Conservation (phyloP, 169 alveolate species). For the Cryptosporidium sp. region DNA sequence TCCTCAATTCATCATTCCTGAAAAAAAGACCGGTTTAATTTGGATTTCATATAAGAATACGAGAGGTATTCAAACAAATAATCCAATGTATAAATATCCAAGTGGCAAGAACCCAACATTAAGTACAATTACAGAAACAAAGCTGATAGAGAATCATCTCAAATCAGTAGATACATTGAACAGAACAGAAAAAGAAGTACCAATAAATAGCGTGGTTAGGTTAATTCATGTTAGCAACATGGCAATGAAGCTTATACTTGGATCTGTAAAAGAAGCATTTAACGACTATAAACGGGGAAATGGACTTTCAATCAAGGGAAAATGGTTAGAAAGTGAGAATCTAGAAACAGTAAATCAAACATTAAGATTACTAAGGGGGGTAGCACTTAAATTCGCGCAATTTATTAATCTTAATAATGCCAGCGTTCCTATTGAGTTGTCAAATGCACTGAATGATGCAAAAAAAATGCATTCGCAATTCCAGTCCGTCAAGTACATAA, state of each 20-base stretch:
- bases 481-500: slow-evolving; percentile 73
- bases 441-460: slow-evolving; percentile 77
- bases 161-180: not conserved
- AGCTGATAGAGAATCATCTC: not conserved
- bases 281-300: not conserved
- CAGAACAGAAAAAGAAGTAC: not conserved
- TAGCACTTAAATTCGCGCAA: slow-evolving; percentile 78
- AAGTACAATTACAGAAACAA: not conserved
- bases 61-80: not conserved
- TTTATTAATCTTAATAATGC: slow-evolving; percentile 77
- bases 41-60: not conserved
- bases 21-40: not conserved
- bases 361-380: slow-evolving; percentile 79
- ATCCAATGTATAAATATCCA: not conserved
- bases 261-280: slow-evolving; percentile 8
- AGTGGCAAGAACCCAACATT: not conserved
- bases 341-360: slow-evolving; percentile 70
- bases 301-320: not conserved
- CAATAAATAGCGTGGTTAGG: not conserved
- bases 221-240: not conserved
- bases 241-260: not conserved
- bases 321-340: slow-evolving; percentile 14
- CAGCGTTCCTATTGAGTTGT: slow-evolving; percentile 75
- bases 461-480: slow-evolving; percentile 80
- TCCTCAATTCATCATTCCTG: not conserved